Base-by-base conservation (phyloP, 306 rosid species). In the Vigna unguiculata region DNA sequence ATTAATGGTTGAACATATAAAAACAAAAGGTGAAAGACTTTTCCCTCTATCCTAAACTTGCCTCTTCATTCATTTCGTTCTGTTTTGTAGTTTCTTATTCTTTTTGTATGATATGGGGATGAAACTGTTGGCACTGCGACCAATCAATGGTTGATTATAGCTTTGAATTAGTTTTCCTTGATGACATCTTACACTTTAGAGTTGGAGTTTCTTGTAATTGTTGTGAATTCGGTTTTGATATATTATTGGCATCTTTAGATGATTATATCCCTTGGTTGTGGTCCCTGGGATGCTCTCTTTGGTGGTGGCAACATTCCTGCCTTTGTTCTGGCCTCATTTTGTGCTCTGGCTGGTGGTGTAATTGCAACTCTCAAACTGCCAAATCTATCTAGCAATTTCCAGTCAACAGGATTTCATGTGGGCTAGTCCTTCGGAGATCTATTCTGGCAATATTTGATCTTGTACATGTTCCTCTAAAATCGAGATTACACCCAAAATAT, bases 221-320 rank as follows among this genome's bases (percentile, higher is more conserved):
- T 74, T 69, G 51, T 74, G 41, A 15, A 20, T 61, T 46, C 46
- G 55, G 58, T 46, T 68, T 79, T 79, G 69, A 79, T 14, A 34
- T 68, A 32, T 68, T 74, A 13, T 71, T 79, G 61, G 25, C 53
- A 80, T 83, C 40, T 57, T 53, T 77, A 90, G 98, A 93, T 93
- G 97, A 81, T 93, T 64, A 86, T 93, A 78, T 93, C 97, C 46
- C 92, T 93, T 48, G 98, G 97, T 48, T 90, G 92, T 76, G 98
- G 97, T 75, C 98, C 98, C 25, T 93, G 98, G 97, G 98, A 93
- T 87, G 98, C 96, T 36, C 85, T 93, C 81, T 93, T 91, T 76
- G 97, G 92, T 6, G 98, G 98, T 34, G 98, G 98, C 80, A 93
- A 93, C 78, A 72, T 86, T 76, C 97, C 98, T 47, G 98, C 97